Percentiles rank a stretch among this genome's conserved stretches.
phyloP scores from a whole-genome alignment of 441 rosid genomes.

The Omphalea diandra region DNA sequence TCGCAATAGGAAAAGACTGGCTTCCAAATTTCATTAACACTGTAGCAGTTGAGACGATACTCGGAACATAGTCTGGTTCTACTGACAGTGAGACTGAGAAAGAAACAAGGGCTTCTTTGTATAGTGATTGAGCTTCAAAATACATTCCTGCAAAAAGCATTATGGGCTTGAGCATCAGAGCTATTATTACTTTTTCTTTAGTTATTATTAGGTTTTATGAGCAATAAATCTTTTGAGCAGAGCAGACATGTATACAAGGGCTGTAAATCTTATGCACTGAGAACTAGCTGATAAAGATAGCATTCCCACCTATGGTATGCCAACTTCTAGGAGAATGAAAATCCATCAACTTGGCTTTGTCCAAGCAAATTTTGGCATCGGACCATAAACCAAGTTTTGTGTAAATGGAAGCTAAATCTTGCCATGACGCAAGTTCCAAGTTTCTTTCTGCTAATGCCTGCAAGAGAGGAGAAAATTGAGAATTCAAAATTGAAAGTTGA shows the following conservation, averaged over 20 bases:
- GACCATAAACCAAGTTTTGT: slow-evolving; percentile 59
- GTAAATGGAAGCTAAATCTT: slow-evolving; percentile 70
- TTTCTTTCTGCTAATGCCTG: slow-evolving; percentile 48
- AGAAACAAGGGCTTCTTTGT: slow-evolving; percentile 73
- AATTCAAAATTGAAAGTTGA: neutral
- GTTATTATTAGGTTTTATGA: too few species aligned
- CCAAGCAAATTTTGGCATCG: slow-evolving; percentile 71
- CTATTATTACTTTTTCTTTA: neutral
- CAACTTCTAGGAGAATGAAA: slow-evolving; percentile 72
- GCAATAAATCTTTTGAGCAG: neutral
- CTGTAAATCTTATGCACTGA: neutral
- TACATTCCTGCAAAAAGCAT: slow-evolving; percentile 50
- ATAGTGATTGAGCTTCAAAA: slow-evolving; percentile 59
- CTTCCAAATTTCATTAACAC: slow-evolving; percentile 61
- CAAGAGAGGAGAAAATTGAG: slow-evolving; percentile 20
- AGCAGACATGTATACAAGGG: neutral
- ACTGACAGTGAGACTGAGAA: slow-evolving; percentile 65
- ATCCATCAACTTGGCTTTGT: slow-evolving; percentile 64
- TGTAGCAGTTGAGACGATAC: slow-evolving; percentile 73
- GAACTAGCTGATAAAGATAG: neutral
- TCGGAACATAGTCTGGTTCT: slow-evolving; percentile 80
- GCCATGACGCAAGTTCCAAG: slow-evolving; percentile 75
- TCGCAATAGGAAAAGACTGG: slow-evolving; percentile 57
- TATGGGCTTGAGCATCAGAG: neutral
- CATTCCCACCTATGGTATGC: slow-evolving; percentile 62